phyloP scores from a whole-genome alignment of 2,329 filamentous ascomycete species.

The Podosphaera xanthii region DNA sequence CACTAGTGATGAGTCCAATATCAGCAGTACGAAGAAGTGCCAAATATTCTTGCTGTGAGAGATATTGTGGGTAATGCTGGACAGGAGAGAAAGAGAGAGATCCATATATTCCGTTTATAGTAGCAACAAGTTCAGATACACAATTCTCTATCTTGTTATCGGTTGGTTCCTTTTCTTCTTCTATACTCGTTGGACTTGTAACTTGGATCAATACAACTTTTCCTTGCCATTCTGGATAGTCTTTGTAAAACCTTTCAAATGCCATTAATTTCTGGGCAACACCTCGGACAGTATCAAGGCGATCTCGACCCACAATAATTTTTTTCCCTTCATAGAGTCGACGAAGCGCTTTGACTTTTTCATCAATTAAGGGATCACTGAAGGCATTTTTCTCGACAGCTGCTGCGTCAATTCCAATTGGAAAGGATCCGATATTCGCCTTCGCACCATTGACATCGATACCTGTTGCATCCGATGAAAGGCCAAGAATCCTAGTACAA shows the following conservation, averaged over 20 bases:
- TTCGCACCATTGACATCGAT: slow-evolving; percentile 77
- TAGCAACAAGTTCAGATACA: slow-evolving; percentile 73
- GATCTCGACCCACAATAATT: slow-evolving; percentile 82
- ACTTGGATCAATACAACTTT: slow-evolving; percentile 89
- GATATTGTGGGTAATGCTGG: slow-evolving; percentile 84
- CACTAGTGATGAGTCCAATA: slow-evolving; percentile 83
- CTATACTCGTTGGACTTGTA: slow-evolving; percentile 64
- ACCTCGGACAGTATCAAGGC: slow-evolving; percentile 78
- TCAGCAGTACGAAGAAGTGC: slow-evolving; percentile 77
- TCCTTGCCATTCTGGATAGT: slow-evolving; percentile 77
- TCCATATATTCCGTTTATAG: slow-evolving; percentile 78
- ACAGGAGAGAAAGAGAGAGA: slow-evolving; percentile 77
- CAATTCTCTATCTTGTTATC: slow-evolving; percentile 68
- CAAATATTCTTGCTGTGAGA: slow-evolving; percentile 79
- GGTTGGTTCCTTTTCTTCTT: slow-evolving; percentile 53
- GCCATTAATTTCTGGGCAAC: slow-evolving; percentile 92
- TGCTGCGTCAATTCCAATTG: slow-evolving; percentile 79
- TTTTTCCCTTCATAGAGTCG: slow-evolving; percentile 73
- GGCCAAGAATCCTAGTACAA: slow-evolving; percentile 77
- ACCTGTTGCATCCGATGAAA: slow-evolving; percentile 62
- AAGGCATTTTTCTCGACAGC: slow-evolving; percentile 58
- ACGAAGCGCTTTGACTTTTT: slow-evolving; percentile 48
- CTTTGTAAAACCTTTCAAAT: slow-evolving; percentile 76
- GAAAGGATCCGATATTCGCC: slow-evolving; percentile 80
- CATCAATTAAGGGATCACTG: slow-evolving; percentile 42